Conservation (phyloP, 192 early-diverging fungal species). For the Backusella parvicylindrica region DNA sequence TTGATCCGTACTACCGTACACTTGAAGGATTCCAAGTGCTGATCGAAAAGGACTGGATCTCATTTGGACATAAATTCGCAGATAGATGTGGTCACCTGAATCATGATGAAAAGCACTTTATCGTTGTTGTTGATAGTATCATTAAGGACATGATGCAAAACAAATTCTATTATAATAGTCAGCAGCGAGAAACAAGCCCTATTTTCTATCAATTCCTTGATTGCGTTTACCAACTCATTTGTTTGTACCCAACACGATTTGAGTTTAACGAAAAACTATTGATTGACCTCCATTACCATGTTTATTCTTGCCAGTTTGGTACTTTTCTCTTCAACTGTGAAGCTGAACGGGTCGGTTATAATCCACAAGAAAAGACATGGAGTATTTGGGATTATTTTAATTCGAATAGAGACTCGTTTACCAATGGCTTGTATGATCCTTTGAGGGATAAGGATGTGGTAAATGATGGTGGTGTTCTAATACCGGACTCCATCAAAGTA, state of each 20-base stretch:
- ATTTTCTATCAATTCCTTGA: constrained; percentile 98
- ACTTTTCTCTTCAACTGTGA: constrained; percentile 93
- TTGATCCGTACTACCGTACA: constrained; percentile 96
- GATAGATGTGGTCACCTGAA: constrained; percentile 87
- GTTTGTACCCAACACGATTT: constrained; percentile 85
- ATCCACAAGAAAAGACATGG: constrained; percentile 23
- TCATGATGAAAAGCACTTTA: constrained; percentile 52
- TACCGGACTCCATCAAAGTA: constrained; percentile 60
- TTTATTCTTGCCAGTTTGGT: constrained; percentile 91
- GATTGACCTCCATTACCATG: constrained; percentile 76
- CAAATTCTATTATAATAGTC: constrained; percentile 51
- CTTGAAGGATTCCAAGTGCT: constrained; percentile 84
- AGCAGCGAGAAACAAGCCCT: constrained; percentile 83
- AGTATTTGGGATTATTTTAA: constrained; percentile 84
- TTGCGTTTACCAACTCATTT: constrained; percentile 90
- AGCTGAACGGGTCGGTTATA: constrained; percentile 60
- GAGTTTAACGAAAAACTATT: constrained; percentile 89
- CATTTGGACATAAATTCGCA: constrained; percentile 94
- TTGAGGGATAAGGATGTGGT: constrained; percentile 38
- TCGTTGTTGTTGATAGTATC: constrained; percentile 43
- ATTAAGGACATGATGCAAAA: constrained; percentile 53
- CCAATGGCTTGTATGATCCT: constrained; percentile 57
- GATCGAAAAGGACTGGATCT: constrained; percentile 98
- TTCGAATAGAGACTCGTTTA: constrained; percentile 46
- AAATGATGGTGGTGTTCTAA: constrained; percentile 57